Evolutionary conservation across 345 rosid genomes (phyloP), one percentile per base, ranked within the genome.

Genomic region (Rhizophora apiculata): DNA sequence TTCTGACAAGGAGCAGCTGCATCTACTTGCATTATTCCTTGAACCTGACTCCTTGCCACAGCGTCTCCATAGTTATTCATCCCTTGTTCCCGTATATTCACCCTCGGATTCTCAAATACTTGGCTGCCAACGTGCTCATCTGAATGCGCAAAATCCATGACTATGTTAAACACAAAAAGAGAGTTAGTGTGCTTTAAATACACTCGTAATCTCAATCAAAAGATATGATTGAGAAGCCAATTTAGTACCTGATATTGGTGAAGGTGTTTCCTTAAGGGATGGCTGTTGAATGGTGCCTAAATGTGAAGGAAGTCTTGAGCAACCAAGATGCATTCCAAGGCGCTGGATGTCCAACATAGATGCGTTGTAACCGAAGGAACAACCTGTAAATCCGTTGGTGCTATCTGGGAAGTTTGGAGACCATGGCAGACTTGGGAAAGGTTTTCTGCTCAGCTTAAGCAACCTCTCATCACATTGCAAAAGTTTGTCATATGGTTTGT

Each of bases 401-500:
- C 24, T 8, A 18, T 20, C 52, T 11, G 29, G 58, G 30, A 85
- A 85, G 65, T 60, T 76, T 13, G 71, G 75, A 62, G 72, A 56
- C 60, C 60, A 52, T 1, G 20, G 29, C 27, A 63, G 48, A 58
- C 69, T 64, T 18, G 87, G 90, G 64, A 80, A 87, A 26, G 63
- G 58, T 55, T 69, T 72, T n/a, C 63, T 60, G 75, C 63, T 60
- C 49, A 79, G 65, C 16, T 62, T 43, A 9, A 76, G 59, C 80
- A 87, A 74, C 60, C 76, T 62, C 69, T 5, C 37, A 60, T 82
- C 71, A 24, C 67, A 48, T 39, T 80, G 75, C 65, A 82, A 30
- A 56, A 87, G 85, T 68, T 87, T 86, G 55, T 81, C 85, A 62
- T 72, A 78, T 66, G 65, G 85, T 39, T 65, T 81, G 63, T 83